Conservation (phyloP, 2,329 filamentous ascomycete species). For the Aureobasidium melanogenum region DNA sequence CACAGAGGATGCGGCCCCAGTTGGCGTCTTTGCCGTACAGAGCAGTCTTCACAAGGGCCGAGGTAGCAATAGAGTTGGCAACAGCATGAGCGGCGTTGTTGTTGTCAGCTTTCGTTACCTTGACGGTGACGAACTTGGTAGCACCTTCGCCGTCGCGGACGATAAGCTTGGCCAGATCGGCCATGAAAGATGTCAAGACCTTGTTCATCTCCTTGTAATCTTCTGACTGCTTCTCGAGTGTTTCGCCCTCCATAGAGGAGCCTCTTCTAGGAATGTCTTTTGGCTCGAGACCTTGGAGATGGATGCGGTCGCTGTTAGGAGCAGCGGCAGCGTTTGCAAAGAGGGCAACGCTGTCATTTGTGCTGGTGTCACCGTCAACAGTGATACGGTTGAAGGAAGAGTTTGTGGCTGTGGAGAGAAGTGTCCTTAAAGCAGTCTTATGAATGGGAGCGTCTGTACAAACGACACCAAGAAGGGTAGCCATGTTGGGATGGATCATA, state of each 20-base stretch:
- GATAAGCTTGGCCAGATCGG: conserved; percentile 81
- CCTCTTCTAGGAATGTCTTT: not conserved
- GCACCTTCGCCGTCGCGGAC: conserved; percentile 95
- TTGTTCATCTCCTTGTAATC: conserved; percentile 60
- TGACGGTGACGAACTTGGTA: conserved; percentile 94
- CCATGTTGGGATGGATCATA: conserved; percentile 99
- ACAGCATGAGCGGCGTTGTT: conserved; percentile 67
- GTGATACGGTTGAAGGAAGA: conserved; percentile 94
- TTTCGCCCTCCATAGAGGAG: not conserved
- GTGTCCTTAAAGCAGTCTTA: conserved; percentile 54
- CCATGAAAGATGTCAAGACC: conserved; percentile 68
- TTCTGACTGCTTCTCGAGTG: conserved; percentile 32
- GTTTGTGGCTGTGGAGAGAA: conserved; percentile 67
- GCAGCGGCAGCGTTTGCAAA: conserved; percentile 86
- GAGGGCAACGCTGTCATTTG: conserved; percentile 90
- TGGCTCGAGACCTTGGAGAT: not conserved
- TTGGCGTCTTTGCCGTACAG: conserved; percentile 96
- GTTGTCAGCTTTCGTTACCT: conserved; percentile 63
- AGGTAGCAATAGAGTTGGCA: conserved; percentile 80
- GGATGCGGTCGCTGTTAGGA: conserved; percentile 12
- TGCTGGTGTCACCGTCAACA: conserved; percentile 93
- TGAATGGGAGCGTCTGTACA: conserved; percentile 83
- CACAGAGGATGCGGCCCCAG: conserved; percentile 95
- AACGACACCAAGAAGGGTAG: conserved; percentile 82
- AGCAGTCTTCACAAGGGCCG: conserved; percentile 92